Base-by-base conservation (phyloP, 2,329 filamentous ascomycete genomes). In the Aspergillus jensenii region DNA sequence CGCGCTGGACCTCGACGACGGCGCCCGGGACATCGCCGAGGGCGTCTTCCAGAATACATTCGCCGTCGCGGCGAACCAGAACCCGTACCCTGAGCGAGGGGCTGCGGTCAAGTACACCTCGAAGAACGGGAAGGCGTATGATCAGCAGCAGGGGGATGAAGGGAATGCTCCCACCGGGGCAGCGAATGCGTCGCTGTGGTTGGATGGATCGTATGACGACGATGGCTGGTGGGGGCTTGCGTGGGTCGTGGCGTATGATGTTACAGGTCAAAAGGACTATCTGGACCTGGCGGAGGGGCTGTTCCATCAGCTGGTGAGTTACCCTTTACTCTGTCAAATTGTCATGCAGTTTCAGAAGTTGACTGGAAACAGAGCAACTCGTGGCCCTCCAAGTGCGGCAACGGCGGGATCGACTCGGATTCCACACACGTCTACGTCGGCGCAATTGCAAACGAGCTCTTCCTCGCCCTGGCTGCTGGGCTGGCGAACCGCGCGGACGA, bases 401-500 rank as follows among this genome's bases (percentile, higher is more conserved):
- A 79, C 27, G 79, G 68, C 6, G 73, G 80, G 15, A 74, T 84
- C 52, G 82, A 75, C 67, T 83, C 80, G 78, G 77, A 77, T 58
- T 75, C 76, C 49, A 61, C 71, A 1, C 71, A 78, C 27, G 70
- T 71, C 3, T 81, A 82, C 58, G 74, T 80, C 46, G 82, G 81
- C 59, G 81, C 83, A 1, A 83, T 87, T 33, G 76, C 81, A 2
- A 86, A 85, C 57, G 82, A 83, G 61, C 78, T 86, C 3, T 86
- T 84, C 66, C 68, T 86, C 2, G 78, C 77, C 3, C 75, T 82
- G 0, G 83, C 82, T 2, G 82, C 83, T 7, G 80, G 83, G 57
- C 76, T 86, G 7, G 82, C 83, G 2, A 84, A 81, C 40, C 80
- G 84, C 3, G 76, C 74, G 0, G 62, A 71, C 0, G 60, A 65